These are phyloP conservation scores for Dissoconium aciculare DNA, from an alignment of 2,329 filamentous ascomycete genomes.

Conservation along the genomic window DNA sequence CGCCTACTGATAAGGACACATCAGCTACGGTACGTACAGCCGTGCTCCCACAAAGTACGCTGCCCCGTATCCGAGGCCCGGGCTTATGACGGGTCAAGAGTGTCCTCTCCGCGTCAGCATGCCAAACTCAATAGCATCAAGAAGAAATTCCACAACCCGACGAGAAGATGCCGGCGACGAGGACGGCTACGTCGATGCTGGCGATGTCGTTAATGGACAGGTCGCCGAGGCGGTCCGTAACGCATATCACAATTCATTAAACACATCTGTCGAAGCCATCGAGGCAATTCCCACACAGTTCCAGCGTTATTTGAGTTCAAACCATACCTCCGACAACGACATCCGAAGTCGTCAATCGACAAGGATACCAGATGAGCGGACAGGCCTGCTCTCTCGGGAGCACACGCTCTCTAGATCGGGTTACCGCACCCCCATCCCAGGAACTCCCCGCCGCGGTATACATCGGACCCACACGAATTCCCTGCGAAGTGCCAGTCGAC, in stretches of 20 bases:
- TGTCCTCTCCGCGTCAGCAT: no score
- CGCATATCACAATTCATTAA: slow-evolving; percentile 20
- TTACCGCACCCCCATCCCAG: slow-evolving; percentile 15
- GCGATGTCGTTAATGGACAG: slow-evolving; percentile 20
- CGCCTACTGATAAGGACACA: no score
- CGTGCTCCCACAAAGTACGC: no score
- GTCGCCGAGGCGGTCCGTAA: slow-evolving; percentile 21
- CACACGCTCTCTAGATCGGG: slow-evolving; percentile 17
- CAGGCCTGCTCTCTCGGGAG: slow-evolving; percentile 31
- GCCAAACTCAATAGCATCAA: slow-evolving; percentile 23
- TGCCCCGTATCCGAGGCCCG: no score
- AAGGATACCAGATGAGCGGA: slow-evolving; percentile 29
- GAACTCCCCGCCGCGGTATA: slow-evolving; percentile 17
- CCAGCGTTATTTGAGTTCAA: slow-evolving; percentile 14
- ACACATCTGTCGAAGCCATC: slow-evolving; percentile 16
- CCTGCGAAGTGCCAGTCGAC: slow-evolving; percentile 26
- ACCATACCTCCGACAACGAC: slow-evolving; percentile 22
- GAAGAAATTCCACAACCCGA: slow-evolving; percentile 18
- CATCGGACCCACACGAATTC: slow-evolving; percentile 23
- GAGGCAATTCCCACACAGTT: slow-evolving; percentile 18
- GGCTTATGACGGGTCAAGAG: no score
- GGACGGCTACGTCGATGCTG: slow-evolving; percentile 22
- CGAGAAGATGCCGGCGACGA: slow-evolving; percentile 17
- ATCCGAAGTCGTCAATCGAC: slow-evolving; percentile 19
- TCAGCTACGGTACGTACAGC: no score